phyloP scores from a whole-genome alignment of 148 eudicot species.

The Silene latifolia region DNA sequence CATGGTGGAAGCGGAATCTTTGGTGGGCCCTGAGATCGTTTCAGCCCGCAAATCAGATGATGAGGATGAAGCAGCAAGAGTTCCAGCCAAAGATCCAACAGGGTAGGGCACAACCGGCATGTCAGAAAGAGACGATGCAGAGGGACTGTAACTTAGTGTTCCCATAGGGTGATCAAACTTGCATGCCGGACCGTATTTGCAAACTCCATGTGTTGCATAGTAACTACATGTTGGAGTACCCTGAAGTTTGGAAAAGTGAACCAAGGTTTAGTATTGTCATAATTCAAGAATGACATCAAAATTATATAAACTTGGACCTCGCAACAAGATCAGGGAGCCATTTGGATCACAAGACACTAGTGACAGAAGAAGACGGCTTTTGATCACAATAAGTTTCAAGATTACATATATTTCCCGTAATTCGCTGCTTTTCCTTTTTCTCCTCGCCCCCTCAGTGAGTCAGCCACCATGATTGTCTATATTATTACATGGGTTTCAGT shows the following conservation, averaged over 20 bases:
- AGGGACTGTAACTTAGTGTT: slow-evolving; percentile 80
- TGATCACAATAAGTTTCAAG: too few species aligned
- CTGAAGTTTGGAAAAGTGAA: slow-evolving; percentile 32
- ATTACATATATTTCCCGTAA: too few species aligned
- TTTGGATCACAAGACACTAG: too few species aligned
- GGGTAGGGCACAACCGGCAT: slow-evolving; percentile 98
- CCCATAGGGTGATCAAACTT: slow-evolving; percentile 50
- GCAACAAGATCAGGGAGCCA: too few species aligned
- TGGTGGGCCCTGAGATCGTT: slow-evolving; percentile 37
- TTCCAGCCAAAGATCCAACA: slow-evolving; percentile 63
- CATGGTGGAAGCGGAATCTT: slow-evolving; percentile 43
- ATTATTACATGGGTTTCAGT: too few species aligned
- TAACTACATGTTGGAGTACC: slow-evolving; percentile 81
- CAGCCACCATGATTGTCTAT: too few species aligned
- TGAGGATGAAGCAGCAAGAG: slow-evolving; percentile 83
- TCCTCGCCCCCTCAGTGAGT: too few species aligned
- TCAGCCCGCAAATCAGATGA: slow-evolving; percentile 75
- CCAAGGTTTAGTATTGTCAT: neutral
- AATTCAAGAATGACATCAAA: neutral
- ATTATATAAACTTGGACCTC: too few species aligned
- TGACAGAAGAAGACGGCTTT: too few species aligned
- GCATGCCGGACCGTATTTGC: slow-evolving; percentile 46
- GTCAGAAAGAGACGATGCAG: slow-evolving; percentile 89
- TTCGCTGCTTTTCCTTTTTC: too few species aligned
- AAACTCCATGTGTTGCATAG: slow-evolving; percentile 58